phyloP scores from a whole-genome alignment of 805 yeast genomes.

The Debaryomyces maramus region DNA sequence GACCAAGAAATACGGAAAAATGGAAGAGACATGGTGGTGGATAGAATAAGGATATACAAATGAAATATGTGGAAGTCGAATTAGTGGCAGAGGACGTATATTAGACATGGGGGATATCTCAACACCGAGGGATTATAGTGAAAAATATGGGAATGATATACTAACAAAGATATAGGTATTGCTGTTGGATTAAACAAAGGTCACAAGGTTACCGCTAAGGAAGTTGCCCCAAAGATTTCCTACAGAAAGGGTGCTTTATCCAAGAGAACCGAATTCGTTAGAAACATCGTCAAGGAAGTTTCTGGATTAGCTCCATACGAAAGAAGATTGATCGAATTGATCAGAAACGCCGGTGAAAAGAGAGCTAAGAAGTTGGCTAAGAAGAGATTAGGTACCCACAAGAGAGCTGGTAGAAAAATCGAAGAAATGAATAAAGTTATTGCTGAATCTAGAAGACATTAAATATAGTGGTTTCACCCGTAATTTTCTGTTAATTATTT shows the following conservation, averaged over 20 bases:
- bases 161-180: slow-evolving; percentile 63
- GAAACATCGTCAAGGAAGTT: slow-evolving; percentile 94
- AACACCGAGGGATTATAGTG: no score
- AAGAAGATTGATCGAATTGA: slow-evolving; percentile 98
- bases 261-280: slow-evolving; percentile 94
- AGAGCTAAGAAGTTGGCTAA: slow-evolving; percentile 99
- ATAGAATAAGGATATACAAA: no score
- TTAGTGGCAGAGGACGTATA: no score
- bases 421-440: slow-evolving; percentile 97
- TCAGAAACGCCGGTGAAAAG: slow-evolving; percentile 99
- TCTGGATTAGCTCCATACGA: slow-evolving; percentile 99
- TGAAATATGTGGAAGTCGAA: no score
- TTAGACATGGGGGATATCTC: no score
- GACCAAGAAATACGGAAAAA: no score
- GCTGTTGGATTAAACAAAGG: slow-evolving; percentile 99
- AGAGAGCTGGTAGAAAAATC: slow-evolving; percentile 99
- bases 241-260: slow-evolving; percentile 96
- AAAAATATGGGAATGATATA: slow-evolving; percentile 12
- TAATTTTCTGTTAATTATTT: slow-evolving; percentile 1
- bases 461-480: slow-evolving; percentile 25
- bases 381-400: slow-evolving; percentile 99
- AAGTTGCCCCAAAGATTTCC: slow-evolving; percentile 67
- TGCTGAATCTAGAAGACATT: slow-evolving; percentile 95
- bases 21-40: no score
- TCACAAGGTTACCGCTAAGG: slow-evolving; percentile 90